These are phyloP conservation scores for Myriosclerotinia scirpicola DNA, from an alignment of 2,329 filamentous ascomycete genomes.

Conservation along the genomic window DNA sequence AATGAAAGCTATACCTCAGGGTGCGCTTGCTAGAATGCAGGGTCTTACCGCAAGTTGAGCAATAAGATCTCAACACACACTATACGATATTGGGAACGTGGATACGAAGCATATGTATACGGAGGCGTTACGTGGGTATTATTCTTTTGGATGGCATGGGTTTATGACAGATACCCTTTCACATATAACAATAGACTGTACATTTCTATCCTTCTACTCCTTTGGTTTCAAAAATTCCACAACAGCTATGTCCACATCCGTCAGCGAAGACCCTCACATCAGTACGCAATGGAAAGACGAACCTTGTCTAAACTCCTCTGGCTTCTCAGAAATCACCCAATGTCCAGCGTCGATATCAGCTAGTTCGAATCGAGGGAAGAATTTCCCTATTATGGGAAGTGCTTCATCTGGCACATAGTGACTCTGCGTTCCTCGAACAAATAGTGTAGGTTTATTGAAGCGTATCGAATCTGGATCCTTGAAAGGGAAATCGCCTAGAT, in stretches of 20 bases:
- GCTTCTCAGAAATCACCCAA: constrained; percentile 88
- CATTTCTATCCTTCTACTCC: constrained; percentile 44
- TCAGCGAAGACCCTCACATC: constrained; percentile 22
- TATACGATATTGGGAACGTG: background rate
- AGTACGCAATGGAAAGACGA: constrained; percentile 37
- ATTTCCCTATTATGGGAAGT: constrained; percentile 74
- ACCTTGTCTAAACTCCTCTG: constrained; percentile 75
- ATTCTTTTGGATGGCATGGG: constrained; percentile 26
- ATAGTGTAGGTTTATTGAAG: constrained; percentile 77
- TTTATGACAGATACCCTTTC: constrained; percentile 40
- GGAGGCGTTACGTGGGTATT: constrained; percentile 27
- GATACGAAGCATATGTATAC: constrained; percentile 8
- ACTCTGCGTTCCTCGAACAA: constrained; percentile 75
- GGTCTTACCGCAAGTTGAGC: background rate
- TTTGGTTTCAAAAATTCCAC: constrained; percentile 59
- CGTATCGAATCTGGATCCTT: constrained; percentile 64
- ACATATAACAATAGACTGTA: constrained; percentile 37
- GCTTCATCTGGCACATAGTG: constrained; percentile 79
- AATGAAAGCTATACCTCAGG: constrained; percentile 7
- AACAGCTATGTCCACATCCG: constrained; percentile 50
- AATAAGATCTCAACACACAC: background rate
- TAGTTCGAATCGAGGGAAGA: constrained; percentile 76
- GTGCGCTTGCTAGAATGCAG: constrained; percentile 19
- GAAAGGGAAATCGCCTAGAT: constrained; percentile 84
- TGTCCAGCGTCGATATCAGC: constrained; percentile 77